These are phyloP conservation scores for Aspergillus texensis DNA, from an alignment of 2,329 filamentous ascomycete genomes.

Conservation along the genomic window DNA sequence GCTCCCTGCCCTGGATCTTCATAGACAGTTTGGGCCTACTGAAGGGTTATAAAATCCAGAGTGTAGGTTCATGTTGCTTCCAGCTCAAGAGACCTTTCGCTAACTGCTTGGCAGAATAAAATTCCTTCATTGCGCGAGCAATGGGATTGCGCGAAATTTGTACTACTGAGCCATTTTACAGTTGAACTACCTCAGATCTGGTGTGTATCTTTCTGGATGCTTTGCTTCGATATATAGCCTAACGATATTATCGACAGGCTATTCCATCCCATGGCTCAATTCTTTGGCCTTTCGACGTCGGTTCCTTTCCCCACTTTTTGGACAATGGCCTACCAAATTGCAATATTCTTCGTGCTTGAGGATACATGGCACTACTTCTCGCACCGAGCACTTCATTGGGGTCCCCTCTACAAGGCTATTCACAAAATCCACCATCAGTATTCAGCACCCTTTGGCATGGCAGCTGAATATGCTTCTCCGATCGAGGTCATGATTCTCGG, in stretches of 20 bases:
- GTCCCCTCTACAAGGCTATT: slow-evolving; percentile 90
- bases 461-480: slow-evolving; percentile 95
- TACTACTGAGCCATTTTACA: slow-evolving; percentile 93
- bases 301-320: slow-evolving; percentile 85
- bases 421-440: slow-evolving; percentile 99
- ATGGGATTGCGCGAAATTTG: slow-evolving; percentile 89
- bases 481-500: slow-evolving; percentile 96
- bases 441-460: slow-evolving; percentile 93
- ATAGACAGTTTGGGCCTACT: slow-evolving; percentile 87
- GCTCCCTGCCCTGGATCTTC: slow-evolving; percentile 87
- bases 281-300: slow-evolving; percentile 81
- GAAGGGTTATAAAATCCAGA: slow-evolving; percentile 93
- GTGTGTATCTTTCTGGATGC: slow-evolving; percentile 43
- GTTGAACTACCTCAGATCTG: slow-evolving; percentile 98
- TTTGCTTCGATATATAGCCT: not conserved
- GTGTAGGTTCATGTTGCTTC: slow-evolving; percentile 54
- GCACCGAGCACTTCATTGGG: slow-evolving; percentile 91
- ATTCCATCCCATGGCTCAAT: slow-evolving; percentile 95
- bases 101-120: slow-evolving; percentile 61
- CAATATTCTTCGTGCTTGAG: slow-evolving; percentile 92
- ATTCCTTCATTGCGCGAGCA: slow-evolving; percentile 91
- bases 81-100: not conserved
- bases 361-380: slow-evolving; percentile 99
- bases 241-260: slow-evolving; percentile 53
- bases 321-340: slow-evolving; percentile 90